phyloP scores from a whole-genome alignment of 2,329 filamentous ascomycete genomes.

The Colletotrichum simmondsii region DNA sequence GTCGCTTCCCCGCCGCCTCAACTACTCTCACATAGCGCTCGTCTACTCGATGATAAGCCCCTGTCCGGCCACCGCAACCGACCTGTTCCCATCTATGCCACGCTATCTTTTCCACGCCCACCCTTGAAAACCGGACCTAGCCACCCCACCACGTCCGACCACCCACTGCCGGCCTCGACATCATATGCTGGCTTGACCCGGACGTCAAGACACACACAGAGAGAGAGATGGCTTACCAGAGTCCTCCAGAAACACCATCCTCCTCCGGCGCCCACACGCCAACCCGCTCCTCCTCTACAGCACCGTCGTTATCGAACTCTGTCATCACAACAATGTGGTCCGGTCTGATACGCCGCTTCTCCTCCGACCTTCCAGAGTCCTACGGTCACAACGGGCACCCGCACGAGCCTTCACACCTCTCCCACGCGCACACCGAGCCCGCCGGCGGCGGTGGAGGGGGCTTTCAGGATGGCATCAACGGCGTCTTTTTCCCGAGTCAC shows the following conservation, averaged over 20 bases:
- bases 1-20: neutral
- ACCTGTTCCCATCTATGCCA: neutral
- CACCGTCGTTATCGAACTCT: constrained; percentile 44
- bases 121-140: neutral
- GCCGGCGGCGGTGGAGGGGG: constrained; percentile 8
- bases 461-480: constrained; percentile 61
- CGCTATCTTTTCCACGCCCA: neutral
- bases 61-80: neutral
- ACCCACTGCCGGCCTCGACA: neutral
- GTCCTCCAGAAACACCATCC: constrained; percentile 36
- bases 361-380: constrained; percentile 53
- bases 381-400: constrained; percentile 38
- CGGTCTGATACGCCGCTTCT: constrained; percentile 76
- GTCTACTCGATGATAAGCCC: constrained; percentile 2
- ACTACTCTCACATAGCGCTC: neutral
- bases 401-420: constrained; percentile 36
- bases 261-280: constrained; percentile 43
- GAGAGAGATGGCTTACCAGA: constrained; percentile 27
- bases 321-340: constrained; percentile 58
- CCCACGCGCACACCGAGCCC: constrained; percentile 39
- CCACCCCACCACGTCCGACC: neutral
- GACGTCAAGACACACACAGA: neutral
- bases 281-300: constrained; percentile 37
- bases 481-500: constrained; percentile 68
- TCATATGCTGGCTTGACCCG: neutral